Conservation (phyloP, 2,329 filamentous ascomycete species). For the Scleromitrula shiraiana region DNA sequence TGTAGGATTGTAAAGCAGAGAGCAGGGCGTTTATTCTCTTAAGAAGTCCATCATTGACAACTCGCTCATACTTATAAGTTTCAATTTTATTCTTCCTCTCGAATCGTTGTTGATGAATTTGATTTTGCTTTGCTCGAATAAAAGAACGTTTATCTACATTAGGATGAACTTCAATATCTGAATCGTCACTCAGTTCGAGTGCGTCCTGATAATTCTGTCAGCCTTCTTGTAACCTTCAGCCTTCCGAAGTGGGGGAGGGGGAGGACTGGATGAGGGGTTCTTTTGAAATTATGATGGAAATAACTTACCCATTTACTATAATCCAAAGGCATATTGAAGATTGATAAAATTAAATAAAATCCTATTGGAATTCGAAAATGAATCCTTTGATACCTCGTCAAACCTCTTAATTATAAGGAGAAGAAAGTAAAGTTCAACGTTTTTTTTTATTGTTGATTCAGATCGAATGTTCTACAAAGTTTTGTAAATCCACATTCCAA, state of each 20-base stretch:
- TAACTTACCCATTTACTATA: conserved; percentile 48
- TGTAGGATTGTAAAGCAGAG: conserved; percentile 64
- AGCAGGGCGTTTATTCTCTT: conserved; percentile 76
- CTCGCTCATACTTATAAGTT: conserved; percentile 83
- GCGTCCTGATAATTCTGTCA: conserved; percentile 52
- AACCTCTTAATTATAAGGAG: not conserved
- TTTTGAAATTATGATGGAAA: not conserved
- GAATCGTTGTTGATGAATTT: conserved; percentile 87
- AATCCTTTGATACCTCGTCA: not conserved
- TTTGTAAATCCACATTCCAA: no score
- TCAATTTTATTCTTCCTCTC: conserved; percentile 84
- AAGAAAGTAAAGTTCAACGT: not conserved
- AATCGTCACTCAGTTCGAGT: conserved; percentile 95
- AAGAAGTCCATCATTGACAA: conserved; percentile 87
- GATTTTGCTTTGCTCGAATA: conserved; percentile 94
- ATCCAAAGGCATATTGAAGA: conserved; percentile 50
- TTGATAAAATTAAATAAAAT: no score
- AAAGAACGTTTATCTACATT: conserved; percentile 99
- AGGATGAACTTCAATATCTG: conserved; percentile 94
- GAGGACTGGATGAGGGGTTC: conserved; percentile 1
- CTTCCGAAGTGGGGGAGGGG: conserved; percentile 16
- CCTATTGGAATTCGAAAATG: not conserved
- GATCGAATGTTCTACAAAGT: conserved; percentile 23
- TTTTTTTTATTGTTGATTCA: not conserved
- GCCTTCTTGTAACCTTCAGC: conserved; percentile 27